A percentile compares a stretch with the other conserved stretches of the same genome.
These are phyloP conservation scores for Dissoconium aciculare DNA, from an alignment of 2,329 filamentous ascomycete genomes.

Conservation along the genomic window DNA sequence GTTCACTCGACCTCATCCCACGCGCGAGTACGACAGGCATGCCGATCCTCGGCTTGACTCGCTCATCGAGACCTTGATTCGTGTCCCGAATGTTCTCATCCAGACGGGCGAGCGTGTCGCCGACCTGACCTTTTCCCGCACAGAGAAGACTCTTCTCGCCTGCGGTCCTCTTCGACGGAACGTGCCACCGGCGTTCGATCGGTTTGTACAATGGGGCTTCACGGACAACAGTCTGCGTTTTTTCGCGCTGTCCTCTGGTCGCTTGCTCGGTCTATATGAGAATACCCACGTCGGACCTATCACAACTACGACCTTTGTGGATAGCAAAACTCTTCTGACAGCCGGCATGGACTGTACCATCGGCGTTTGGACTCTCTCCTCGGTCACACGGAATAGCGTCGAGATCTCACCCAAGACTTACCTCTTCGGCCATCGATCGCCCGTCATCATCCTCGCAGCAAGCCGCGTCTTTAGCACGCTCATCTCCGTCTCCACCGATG, in stretches of 20 bases:
- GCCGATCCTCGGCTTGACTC: conserved; percentile 56
- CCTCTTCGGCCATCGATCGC: conserved; percentile 77
- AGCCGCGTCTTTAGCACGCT: conserved; percentile 81
- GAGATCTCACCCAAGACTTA: conserved; percentile 67
- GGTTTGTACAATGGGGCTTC: conserved; percentile 92
- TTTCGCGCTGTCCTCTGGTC: conserved; percentile 69
- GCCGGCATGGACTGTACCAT: conserved; percentile 86
- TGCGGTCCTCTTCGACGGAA: conserved; percentile 75
- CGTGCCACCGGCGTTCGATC: conserved; percentile 72
- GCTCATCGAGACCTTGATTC: conserved; percentile 58
- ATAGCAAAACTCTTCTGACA: conserved; percentile 80
- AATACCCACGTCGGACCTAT: conserved; percentile 87
- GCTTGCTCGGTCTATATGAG: conserved; percentile 76
- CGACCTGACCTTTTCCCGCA: conserved; percentile 60
- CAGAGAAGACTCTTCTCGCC: conserved; percentile 68
- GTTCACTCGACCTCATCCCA: conserved; percentile 65
- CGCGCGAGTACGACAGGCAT: conserved; percentile 49
- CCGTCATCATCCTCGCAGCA: conserved; percentile 68
- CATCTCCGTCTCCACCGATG: conserved; percentile 67
- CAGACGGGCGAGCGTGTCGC: conserved; percentile 64
- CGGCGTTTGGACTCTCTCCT: conserved; percentile 61
- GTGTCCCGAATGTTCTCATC: conserved; percentile 63
- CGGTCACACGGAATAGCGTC: conserved; percentile 43
- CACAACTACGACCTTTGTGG: conserved; percentile 67
- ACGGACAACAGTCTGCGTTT: conserved; percentile 86